phyloP scores from a whole-genome alignment of 305 asterid species.

The Euphrasia arctica region DNA sequence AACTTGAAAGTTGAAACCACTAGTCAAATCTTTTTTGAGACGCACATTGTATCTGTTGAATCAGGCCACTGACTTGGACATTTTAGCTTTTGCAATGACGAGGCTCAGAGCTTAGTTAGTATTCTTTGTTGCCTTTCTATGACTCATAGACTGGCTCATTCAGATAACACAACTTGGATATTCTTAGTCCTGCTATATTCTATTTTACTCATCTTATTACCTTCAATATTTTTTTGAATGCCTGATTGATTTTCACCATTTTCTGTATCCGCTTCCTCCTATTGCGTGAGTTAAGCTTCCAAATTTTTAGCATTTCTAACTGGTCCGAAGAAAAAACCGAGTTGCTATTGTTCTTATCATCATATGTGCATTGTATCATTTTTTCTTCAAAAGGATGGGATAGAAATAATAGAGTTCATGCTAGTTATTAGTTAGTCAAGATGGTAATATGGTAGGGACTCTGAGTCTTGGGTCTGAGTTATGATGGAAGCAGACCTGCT shows the following conservation, averaged over 20 bases:
- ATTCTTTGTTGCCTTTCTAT: slow-evolving; percentile 71
- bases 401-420: neutral
- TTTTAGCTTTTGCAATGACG: slow-evolving; percentile 62
- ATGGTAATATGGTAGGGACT: too few relatives aligned
- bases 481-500: too few relatives aligned
- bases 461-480: too few relatives aligned
- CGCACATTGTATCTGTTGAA: slow-evolving; percentile 75
- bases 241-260: neutral
- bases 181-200: neutral
- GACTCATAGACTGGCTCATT: slow-evolving; percentile 55
- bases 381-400: neutral
- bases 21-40: slow-evolving; percentile 73
- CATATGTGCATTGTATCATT: neutral
- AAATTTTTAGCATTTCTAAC: neutral
- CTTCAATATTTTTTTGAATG: neutral
- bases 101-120: slow-evolving; percentile 63
- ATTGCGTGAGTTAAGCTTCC: neutral
- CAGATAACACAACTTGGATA: slow-evolving; percentile 45
- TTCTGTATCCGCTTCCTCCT: neutral
- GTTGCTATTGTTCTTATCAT: slow-evolving; percentile 9
- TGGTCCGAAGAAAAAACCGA: slow-evolving; percentile 1
- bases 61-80: slow-evolving; percentile 74
- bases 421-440: too few relatives aligned
- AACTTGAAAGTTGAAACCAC: slow-evolving; percentile 40
- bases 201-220: too few relatives aligned